phyloP scores from a whole-genome alignment of 2,329 filamentous ascomycete genomes.

The Aureobasidium vineae region DNA sequence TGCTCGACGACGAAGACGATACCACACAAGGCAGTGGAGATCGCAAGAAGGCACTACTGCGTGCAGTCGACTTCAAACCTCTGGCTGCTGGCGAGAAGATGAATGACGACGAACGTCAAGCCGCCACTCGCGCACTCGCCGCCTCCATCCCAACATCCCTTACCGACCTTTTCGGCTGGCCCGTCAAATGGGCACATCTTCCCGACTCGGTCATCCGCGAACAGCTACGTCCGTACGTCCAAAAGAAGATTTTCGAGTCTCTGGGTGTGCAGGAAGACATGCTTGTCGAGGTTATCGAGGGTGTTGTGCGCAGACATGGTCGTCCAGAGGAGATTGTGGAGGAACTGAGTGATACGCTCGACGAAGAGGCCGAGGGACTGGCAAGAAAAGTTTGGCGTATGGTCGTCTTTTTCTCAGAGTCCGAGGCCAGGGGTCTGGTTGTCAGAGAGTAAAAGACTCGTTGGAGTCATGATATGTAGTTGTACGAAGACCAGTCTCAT shows the following conservation, averaged over 20 bases:
- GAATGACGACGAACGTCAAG: constrained; percentile 81
- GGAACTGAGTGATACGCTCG: constrained; percentile 83
- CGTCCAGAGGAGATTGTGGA: constrained; percentile 78
- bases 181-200: constrained; percentile 88
- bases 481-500: not conserved
- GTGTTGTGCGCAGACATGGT: constrained; percentile 73
- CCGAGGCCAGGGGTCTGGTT: constrained; percentile 77
- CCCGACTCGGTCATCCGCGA: constrained; percentile 77
- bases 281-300: constrained; percentile 87
- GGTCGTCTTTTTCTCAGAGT: constrained; percentile 97
- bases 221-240: constrained; percentile 89
- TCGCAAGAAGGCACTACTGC: constrained; percentile 29
- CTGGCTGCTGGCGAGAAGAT: constrained; percentile 61
- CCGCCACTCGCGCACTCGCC: constrained; percentile 77
- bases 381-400: constrained; percentile 98
- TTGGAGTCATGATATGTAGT: not conserved
- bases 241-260: constrained; percentile 97
- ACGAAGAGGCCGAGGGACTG: constrained; percentile 89
- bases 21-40: constrained; percentile 66
- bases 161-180: constrained; percentile 79
- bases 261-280: constrained; percentile 95
- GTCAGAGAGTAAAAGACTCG: constrained; percentile 5
- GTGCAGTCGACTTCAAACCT: constrained; percentile 45
- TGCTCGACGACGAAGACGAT: constrained; percentile 80
- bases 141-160: constrained; percentile 87